Evolutionary conservation across 176 grass and related monocot genomes (phyloP).

Genomic region (Musa troglodytarum): DNA sequence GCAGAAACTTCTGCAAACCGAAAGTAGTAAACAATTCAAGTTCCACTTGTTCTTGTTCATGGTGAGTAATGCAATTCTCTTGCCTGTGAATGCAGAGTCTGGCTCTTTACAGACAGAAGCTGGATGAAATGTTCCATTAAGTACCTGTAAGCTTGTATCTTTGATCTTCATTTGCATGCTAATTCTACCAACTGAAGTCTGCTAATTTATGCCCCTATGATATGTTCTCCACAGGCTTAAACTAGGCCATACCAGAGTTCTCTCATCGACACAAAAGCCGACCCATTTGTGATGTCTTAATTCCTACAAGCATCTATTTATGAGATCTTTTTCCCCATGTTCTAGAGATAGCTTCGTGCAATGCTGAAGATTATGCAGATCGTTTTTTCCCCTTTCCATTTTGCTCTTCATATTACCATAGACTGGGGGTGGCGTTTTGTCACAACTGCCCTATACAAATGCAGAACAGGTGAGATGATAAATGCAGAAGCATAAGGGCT

Average conservation of each 20-base stretch:
- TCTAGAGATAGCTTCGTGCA: too few species aligned
- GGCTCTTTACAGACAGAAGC: slow-evolving; percentile 84
- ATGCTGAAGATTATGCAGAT: too few species aligned
- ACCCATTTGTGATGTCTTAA: not conserved
- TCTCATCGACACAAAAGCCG: not conserved
- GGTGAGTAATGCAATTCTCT: not conserved
- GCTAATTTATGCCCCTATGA: not conserved
- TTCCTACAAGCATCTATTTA: not conserved
- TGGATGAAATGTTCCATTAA: slow-evolving; percentile 42
- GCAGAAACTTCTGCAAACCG: too few species aligned
- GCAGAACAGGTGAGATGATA: too few species aligned
- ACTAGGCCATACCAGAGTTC: not conserved
- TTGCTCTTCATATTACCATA: too few species aligned
- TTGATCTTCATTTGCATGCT: not conserved
- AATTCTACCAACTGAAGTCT: not conserved
- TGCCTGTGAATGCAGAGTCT: slow-evolving; percentile 48
- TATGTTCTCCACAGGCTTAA: not conserved
- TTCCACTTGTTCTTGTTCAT: too few species aligned
- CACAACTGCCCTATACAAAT: too few species aligned
- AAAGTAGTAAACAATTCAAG: too few species aligned
- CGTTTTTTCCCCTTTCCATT: too few species aligned
- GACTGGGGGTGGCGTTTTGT: too few species aligned
- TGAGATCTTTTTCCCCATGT: too few species aligned
- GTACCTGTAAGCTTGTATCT: not conserved
- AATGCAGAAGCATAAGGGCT: too few species aligned